Percentiles rank a stretch among this genome's conserved stretches.
Evolutionary conservation across 176 grass and related monocot genomes (phyloP).

Genomic region (Puya raimondii): DNA sequence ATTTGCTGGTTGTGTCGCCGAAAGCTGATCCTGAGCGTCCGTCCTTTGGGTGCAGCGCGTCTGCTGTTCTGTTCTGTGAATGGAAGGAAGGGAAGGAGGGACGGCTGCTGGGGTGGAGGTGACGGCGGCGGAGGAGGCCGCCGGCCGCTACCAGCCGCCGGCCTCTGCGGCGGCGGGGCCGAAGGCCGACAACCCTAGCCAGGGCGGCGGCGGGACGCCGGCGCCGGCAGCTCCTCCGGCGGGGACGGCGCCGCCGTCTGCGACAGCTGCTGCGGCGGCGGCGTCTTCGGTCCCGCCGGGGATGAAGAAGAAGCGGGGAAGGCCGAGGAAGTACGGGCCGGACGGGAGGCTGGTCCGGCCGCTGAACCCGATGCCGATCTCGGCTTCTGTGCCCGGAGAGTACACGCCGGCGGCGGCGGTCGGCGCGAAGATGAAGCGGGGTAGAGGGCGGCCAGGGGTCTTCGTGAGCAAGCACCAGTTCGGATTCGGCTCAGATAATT

Average conservation of each 20-base stretch:
- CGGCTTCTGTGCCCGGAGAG: slow-evolving; percentile 44
- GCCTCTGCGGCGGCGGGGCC: neutral
- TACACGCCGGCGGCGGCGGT: slow-evolving; percentile 87
- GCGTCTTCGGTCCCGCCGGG: neutral
- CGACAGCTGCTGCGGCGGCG: slow-evolving; percentile 23
- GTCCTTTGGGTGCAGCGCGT: neutral
- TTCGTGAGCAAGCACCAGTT: slow-evolving; percentile 18
- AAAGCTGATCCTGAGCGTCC: neutral
- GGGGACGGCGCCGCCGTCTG: neutral
- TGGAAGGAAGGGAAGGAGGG: slow-evolving; percentile 53
- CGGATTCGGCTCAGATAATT: neutral
- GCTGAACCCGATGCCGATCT: slow-evolving; percentile 84
- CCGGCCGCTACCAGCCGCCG: neutral
- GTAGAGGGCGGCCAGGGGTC: slow-evolving; percentile 55
- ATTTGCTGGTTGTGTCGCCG: neutral
- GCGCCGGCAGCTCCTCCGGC: neutral
- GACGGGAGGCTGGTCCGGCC: slow-evolving; percentile 83
- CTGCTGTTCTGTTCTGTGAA: slow-evolving; percentile 16
- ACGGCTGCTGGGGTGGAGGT: slow-evolving; percentile 7
- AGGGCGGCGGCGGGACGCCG: neutral
- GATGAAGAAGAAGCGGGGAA: slow-evolving; percentile 80
- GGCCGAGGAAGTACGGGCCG: slow-evolving; percentile 87
- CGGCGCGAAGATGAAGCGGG: slow-evolving; percentile 81
- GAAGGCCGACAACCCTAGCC: neutral
- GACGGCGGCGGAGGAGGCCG: slow-evolving; percentile 13